These are phyloP conservation scores for Carpinus fangiana DNA, from an alignment of 306 rosid species.

Conservation along the genomic window DNA sequence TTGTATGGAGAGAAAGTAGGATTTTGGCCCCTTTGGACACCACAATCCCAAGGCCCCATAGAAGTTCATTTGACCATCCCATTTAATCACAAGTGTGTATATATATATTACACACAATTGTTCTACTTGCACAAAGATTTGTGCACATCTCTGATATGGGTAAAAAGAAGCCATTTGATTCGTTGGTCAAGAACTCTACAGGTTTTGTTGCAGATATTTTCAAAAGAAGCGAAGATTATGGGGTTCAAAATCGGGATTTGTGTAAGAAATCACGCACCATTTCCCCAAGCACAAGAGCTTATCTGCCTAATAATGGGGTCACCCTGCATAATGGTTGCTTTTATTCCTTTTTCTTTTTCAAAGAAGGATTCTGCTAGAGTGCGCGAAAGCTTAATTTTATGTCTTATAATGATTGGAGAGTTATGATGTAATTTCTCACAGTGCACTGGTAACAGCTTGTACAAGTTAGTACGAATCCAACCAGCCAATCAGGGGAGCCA, in stretches of 20 bases:
- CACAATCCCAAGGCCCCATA: slow-evolving; percentile 41
- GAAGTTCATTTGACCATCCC: slow-evolving; percentile 31
- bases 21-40: slow-evolving; percentile 42
- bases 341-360: slow-evolving; percentile 39
- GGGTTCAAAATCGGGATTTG: slow-evolving; percentile 45
- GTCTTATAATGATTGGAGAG: neutral
- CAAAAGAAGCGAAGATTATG: slow-evolving; percentile 32
- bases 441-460: neutral
- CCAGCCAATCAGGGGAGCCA: neutral
- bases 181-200: neutral
- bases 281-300: slow-evolving; percentile 17
- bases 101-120: neutral
- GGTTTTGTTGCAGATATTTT: slow-evolving; percentile 25
- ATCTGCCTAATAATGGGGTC: slow-evolving; percentile 41
- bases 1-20: slow-evolving; percentile 56
- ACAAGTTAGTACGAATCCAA: neutral
- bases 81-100: neutral
- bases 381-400: slow-evolving; percentile 16
- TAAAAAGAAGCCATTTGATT: neutral
- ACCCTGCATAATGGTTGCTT: slow-evolving; percentile 9
- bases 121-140: neutral
- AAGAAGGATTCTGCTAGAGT: slow-evolving; percentile 43
- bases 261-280: slow-evolving; percentile 26
- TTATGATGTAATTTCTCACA: neutral
- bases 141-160: neutral